These are phyloP conservation scores for Hirsutella rhossiliensis DNA, from an alignment of 2,329 filamentous ascomycete species.

Conservation along the genomic window DNA sequence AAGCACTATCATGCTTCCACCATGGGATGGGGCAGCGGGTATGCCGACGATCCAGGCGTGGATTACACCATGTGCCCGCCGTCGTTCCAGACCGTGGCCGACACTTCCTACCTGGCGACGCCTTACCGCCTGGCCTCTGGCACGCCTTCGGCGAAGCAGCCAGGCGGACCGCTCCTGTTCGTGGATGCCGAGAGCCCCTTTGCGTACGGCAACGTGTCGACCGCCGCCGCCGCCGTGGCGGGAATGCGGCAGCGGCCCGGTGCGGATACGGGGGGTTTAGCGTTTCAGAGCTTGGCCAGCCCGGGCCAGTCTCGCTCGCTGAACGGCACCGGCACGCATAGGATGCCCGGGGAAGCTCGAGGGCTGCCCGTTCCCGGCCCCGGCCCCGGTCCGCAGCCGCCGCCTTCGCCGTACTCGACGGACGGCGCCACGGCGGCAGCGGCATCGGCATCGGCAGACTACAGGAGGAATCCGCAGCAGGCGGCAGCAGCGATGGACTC, in stretches of 20 bases:
- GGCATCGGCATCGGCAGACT: conserved; percentile 1
- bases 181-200: conserved; percentile 15
- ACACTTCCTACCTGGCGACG: conserved; percentile 13
- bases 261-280: conserved; percentile 6
- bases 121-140: conserved; percentile 12
- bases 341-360: conserved; percentile 5
- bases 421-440: conserved; percentile 5
- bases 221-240: conserved; percentile 1
- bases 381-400: neutral
- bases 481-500: neutral
- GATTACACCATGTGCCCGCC: conserved; percentile 13
- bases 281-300: conserved; percentile 9
- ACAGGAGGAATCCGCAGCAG: neutral
- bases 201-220: conserved; percentile 9
- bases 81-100: conserved; percentile 8
- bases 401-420: conserved; percentile 11
- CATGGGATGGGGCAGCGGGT: conserved; percentile 11
- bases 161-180: conserved; percentile 11
- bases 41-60: conserved; percentile 13
- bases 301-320: conserved; percentile 2
- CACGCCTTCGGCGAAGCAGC: conserved; percentile 7
- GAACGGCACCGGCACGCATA: conserved; percentile 10
- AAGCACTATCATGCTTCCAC: conserved; percentile 14
- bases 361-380: conserved; percentile 8
- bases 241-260: conserved; percentile 7